These are phyloP conservation scores for Sphagnum fallax DNA, from an alignment of 228 moss, liverwort and hornwort genomes.

Conservation along the genomic window DNA sequence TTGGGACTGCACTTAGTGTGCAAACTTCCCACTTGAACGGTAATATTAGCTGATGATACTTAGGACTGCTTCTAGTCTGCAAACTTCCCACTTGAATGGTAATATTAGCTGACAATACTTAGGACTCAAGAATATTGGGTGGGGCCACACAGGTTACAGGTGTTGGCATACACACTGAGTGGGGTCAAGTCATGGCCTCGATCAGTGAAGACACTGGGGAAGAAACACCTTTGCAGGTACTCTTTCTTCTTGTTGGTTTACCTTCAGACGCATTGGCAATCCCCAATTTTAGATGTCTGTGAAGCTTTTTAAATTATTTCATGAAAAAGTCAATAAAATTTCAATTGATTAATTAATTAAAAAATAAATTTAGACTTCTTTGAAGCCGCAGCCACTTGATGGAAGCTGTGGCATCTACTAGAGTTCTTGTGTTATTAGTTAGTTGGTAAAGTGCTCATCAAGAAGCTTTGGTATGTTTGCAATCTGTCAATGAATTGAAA, in stretches of 20 bases:
- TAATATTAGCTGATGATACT: neutral
- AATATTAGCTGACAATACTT: neutral
- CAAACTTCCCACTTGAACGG: neutral
- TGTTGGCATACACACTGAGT: slow-evolving; percentile 77
- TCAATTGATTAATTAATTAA: too few relatives aligned
- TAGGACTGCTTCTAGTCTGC: neutral
- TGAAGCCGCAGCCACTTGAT: too few relatives aligned
- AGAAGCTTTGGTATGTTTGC: neutral
- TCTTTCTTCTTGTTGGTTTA: neutral
- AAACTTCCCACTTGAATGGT: neutral
- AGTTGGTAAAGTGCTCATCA: neutral
- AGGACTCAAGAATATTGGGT: too few relatives aligned
- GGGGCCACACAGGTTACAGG: slow-evolving; percentile 54
- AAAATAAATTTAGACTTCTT: too few relatives aligned
- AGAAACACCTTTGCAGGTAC: slow-evolving; percentile 95
- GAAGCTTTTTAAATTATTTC: too few relatives aligned
- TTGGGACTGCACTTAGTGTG: neutral
- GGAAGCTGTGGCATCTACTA: neutral
- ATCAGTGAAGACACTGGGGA: slow-evolving; percentile 88
- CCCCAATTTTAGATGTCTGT: neutral
- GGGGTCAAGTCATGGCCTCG: slow-evolving; percentile 96
- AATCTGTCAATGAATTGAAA: neutral
- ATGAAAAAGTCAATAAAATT: too few relatives aligned
- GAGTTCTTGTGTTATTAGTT: neutral
- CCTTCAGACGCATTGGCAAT: neutral